These are phyloP conservation scores for Polychaeton citri DNA, from an alignment of 2,329 filamentous ascomycete species.

Conservation along the genomic window DNA sequence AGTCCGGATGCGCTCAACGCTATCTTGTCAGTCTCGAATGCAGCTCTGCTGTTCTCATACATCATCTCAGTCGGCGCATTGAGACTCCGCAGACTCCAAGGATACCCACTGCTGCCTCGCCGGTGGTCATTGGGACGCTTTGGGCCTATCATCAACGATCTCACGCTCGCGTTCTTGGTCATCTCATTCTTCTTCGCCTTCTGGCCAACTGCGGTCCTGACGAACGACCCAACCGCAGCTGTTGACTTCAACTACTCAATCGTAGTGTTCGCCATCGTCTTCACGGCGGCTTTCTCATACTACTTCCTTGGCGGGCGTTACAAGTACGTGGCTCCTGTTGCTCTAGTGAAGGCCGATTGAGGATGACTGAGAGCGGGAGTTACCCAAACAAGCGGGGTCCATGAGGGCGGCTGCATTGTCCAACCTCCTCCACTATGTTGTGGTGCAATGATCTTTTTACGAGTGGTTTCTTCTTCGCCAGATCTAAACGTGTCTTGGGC, in stretches of 20 bases:
- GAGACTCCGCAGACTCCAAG: conserved; percentile 7
- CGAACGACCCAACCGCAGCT: conserved; percentile 12
- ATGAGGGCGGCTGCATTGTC: too few species aligned
- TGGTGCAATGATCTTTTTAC: too few species aligned
- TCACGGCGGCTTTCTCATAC: conserved; percentile 12
- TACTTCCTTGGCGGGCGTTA: conserved; percentile 14
- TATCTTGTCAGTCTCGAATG: conserved; percentile 21
- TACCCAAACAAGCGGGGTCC: too few species aligned
- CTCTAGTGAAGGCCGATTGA: conserved; percentile 16
- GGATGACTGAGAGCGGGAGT: too few species aligned
- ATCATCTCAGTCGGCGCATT: conserved; percentile 11
- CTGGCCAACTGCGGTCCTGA: conserved; percentile 27
- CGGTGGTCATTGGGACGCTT: conserved; percentile 13
- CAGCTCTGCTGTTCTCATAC: conserved; percentile 22
- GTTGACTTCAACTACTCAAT: conserved; percentile 20
- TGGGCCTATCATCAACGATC: conserved; percentile 13
- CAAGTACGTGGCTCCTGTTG: conserved; percentile 18
- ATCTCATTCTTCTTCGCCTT: conserved; percentile 13
- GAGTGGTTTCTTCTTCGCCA: too few species aligned
- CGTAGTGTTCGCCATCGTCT: conserved; percentile 16
- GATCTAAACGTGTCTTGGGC: too few species aligned
- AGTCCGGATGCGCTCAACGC: conserved; percentile 23
- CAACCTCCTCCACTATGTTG: too few species aligned
- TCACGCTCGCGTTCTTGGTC: conserved; percentile 19
- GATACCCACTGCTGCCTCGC: conserved; percentile 10